Base-by-base conservation (phyloP, 495 filamentous ascomycete genomes). In the Penicillium mononematosum region DNA sequence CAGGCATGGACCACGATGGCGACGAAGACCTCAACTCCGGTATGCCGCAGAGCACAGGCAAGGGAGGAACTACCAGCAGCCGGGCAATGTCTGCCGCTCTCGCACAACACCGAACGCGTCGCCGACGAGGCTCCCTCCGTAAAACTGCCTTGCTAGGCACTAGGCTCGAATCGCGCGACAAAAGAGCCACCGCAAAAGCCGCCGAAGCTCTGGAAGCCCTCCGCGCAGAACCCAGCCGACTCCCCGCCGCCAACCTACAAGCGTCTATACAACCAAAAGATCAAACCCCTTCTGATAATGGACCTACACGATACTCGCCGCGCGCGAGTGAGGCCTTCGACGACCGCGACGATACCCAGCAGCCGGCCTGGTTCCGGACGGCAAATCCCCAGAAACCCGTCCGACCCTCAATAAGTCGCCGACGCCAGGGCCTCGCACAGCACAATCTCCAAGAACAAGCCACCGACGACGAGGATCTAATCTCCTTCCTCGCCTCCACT, bases 91-190 rank as follows among this genome's bases (percentile, higher is more conserved):
- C 80, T 22, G 72, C 70, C 46, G 78, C 75, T 14, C 69, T 81
- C 14, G 82, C 87, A 58, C 85, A 88, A 56, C 75, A 70, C 46
- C 88, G 88, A 64, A 88, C 86, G 9, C 81, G 91, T 24, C 84
- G 86, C 55, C 85, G 92, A 43, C 85, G 88, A 59, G 88, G 89
- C 6, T 92, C 90, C 5, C 71, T 93, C 53, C 78, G 90, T 42
- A 94, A 93, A 61, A 88, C 89, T 3, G 90, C 90, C 24, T 72
- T 93, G 9, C 77, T 93, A 8, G 89, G 88, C 5, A 83, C 88
- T 45, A 83, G 88, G 17, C 59, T 78, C 11, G 76, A 79, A 43
- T 67, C 63, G 32, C 73, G 72, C 29, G 74, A 77, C 50, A 85
- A 84, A 66, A 84, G 75, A 56, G 53, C 56, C 29, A 53, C 54